Base-by-base conservation (phyloP, 1,284 basidiomycete species). In the Cutaneotrichosporon cavernicola region DNA sequence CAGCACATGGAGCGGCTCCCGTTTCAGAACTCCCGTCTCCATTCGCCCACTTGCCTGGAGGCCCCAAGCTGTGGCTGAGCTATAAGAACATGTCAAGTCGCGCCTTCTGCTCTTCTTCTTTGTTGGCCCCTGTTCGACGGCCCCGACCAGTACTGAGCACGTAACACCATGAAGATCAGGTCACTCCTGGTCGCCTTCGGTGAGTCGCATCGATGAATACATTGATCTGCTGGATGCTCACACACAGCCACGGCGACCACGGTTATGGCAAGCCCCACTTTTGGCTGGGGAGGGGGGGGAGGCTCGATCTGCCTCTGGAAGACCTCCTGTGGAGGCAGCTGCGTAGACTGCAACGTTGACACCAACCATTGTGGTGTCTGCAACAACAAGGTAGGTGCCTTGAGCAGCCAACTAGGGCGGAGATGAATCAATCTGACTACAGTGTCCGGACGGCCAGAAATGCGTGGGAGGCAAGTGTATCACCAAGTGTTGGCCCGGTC, bases 121-220 rank as follows among this genome's bases (percentile, higher is more conserved):
- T 16, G 16, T 52, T 52, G 26, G 22, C 26, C 50, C 16, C 14
- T 31, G 22, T 18, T 32, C 50, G 22, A 18, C 22, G 16, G 26
- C 14, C 22, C 30, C 50, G 26, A 31, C 50, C 10, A 7, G 22
- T 31, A 30, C 50, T 52, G 30, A 52, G 50, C 16, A 52, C 4
- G 30, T 52, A 52, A 49, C 40, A 49, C 26, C 26, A 52, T 52
- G 50, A 52, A 52, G 50, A 52, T 52, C 30, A 52, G 50, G 50
- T 31, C 50, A 13, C 50, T 52, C 50, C 50, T 52, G 50, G 26
- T 52, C 50, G 50, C 50, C 50, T 52, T 52, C 26, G 50, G 50
- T 52, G 30, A 52, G 50, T 52, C 0, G 26, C 34, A 13, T 5
- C 2, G 16, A 32, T 52, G 16, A 31, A 31, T 51, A 18, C 14